Evolutionary conservation across 73 alveolate genomes (phyloP).

Genomic region (Paramecium tetraurelia): DNA sequence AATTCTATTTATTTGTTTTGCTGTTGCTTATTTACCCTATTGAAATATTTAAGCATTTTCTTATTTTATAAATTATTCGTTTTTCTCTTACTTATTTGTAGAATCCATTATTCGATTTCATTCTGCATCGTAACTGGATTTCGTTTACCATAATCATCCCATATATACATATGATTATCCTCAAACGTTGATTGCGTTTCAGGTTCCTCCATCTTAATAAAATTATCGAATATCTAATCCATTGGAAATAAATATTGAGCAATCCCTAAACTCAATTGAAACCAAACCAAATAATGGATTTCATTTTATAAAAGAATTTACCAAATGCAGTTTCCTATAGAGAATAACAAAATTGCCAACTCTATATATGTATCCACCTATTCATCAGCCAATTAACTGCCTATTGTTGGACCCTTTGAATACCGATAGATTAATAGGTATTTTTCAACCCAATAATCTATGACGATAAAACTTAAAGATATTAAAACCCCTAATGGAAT

Average conservation of each 20-base stretch:
- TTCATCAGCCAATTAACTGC: background rate
- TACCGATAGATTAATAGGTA: background rate
- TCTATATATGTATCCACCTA: constrained; percentile 20
- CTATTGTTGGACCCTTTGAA: constrained; percentile 7
- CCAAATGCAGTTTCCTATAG: constrained; percentile 38
- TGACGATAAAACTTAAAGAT: background rate
- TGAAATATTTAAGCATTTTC: background rate
- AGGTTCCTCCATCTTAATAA: background rate
- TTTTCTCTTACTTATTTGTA: background rate
- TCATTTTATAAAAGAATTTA: background rate
- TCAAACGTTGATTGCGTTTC: background rate
- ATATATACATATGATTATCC: background rate
- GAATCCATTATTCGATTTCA: background rate
- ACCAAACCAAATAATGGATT: background rate
- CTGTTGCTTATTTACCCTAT: background rate
- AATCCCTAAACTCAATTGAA: background rate
- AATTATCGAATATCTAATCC: background rate
- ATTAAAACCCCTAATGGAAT: background rate
- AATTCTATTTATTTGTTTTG: background rate
- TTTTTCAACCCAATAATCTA: constrained; percentile 37
- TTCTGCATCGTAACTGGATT: constrained; percentile 45
- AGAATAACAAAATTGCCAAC: background rate
- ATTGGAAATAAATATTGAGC: background rate
- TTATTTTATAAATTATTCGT: background rate
- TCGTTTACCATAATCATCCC: constrained; percentile 52